A percentile compares a stretch with the other conserved stretches of the same genome.
These are phyloP conservation scores for Batkoa obscura DNA, from an alignment of 371 early-diverging fungal species.

Conservation along the genomic window DNA sequence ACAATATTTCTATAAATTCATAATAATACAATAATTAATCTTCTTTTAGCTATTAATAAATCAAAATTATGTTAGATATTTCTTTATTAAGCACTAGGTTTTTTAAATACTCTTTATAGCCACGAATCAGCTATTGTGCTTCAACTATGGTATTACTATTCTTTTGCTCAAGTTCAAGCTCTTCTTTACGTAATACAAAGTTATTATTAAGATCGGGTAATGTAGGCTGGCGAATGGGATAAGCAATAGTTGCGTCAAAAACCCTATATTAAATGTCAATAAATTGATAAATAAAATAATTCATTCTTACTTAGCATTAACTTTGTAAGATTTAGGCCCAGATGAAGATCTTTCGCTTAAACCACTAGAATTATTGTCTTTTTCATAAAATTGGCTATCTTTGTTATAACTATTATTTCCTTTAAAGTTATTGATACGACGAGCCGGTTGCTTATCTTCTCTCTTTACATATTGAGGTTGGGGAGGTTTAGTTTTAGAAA, in stretches of 20 bases:
- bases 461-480: not conserved
- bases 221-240: slow-evolving; percentile 34
- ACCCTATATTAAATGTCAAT: not conserved
- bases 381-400: not conserved
- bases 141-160: too few relatives aligned
- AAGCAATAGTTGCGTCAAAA: not conserved
- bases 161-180: too few relatives aligned
- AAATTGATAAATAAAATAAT: not conserved
- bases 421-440: not conserved
- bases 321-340: not conserved
- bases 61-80: too few relatives aligned
- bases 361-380: not conserved
- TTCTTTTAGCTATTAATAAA: too few relatives aligned
- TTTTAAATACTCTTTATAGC: too few relatives aligned
- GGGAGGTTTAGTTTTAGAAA: slow-evolving; percentile 1
- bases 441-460: not conserved
- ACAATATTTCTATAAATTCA: too few relatives aligned
- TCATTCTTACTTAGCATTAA: not conserved
- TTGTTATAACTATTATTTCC: too few relatives aligned
- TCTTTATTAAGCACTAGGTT: too few relatives aligned
- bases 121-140: too few relatives aligned
- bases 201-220: slow-evolving; percentile 27
- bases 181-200: slow-evolving; percentile 11
- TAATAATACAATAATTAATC: too few relatives aligned
- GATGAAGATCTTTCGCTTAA: not conserved